Percentiles rank a stretch among this genome's conserved stretches.
These are phyloP conservation scores for Leptodermis oblonga DNA, from an alignment of 257 asterid genomes.

Conservation along the genomic window DNA sequence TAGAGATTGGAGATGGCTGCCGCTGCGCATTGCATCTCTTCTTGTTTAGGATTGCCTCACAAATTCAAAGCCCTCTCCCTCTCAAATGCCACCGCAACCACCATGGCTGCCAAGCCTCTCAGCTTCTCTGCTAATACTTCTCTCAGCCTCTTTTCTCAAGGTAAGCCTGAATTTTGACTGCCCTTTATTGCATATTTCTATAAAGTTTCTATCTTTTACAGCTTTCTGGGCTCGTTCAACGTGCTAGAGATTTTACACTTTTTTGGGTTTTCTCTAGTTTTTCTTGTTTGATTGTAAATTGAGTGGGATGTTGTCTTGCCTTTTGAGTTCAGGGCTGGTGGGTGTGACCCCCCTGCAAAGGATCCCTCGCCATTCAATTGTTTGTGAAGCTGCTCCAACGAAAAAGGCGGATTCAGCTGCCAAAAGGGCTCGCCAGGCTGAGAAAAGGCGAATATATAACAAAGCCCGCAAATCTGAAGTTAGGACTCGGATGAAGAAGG, in stretches of 20 bases:
- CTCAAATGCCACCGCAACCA: constrained; percentile 19
- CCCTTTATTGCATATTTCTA: constrained; percentile 5
- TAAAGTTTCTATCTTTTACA: neutral
- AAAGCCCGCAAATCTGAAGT: constrained; percentile 73
- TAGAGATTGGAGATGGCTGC: constrained; percentile 22
- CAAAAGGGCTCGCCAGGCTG: constrained; percentile 94
- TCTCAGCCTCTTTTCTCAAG: constrained; percentile 49
- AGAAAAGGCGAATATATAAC: constrained; percentile 78
- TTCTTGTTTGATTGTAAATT: neutral
- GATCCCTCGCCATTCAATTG: constrained; percentile 47
- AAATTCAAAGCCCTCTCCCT: constrained; percentile 51
- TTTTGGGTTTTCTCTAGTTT: neutral
- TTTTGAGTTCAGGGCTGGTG: constrained; percentile 33
- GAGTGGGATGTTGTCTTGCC: neutral
- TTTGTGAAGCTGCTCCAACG: constrained; percentile 65
- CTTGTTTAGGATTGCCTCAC: constrained; percentile 46
- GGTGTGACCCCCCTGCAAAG: constrained; percentile 39
- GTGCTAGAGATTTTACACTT: neutral
- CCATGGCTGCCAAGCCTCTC: constrained; percentile 56
- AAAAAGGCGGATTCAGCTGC: constrained; percentile 95
- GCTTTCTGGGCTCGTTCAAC: neutral
- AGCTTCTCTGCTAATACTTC: constrained; percentile 66
- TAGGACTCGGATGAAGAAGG: constrained; percentile 93
- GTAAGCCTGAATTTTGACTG: constrained; percentile 27
- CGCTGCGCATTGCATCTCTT: constrained; percentile 43